Conservation (phyloP, 305 asterid species). For the Solanum hybrid region DNA sequence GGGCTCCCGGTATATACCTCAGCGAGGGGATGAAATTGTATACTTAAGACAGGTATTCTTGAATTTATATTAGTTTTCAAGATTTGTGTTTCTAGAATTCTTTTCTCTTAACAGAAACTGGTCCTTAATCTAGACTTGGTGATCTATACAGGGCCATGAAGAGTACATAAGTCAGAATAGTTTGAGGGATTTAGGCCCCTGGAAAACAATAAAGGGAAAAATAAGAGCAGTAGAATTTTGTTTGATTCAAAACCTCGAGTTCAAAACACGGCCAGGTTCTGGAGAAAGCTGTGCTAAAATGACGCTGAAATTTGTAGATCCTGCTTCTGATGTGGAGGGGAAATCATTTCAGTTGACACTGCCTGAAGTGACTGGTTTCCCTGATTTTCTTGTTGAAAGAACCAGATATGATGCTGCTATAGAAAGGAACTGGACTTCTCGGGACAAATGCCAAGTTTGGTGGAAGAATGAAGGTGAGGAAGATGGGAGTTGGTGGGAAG, state of each 20-base stretch:
- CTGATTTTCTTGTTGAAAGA: conserved; percentile 91
- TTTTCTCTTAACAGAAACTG: background rate
- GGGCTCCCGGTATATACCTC: conserved; percentile 89
- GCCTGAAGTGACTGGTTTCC: conserved; percentile 80
- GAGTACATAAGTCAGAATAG: conserved; percentile 47
- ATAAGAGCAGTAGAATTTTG: conserved; percentile 80
- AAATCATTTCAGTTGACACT: conserved; percentile 68
- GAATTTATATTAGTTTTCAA: background rate
- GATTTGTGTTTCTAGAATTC: background rate
- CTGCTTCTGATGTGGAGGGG: conserved; percentile 54
- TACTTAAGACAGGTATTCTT: conserved; percentile 76
- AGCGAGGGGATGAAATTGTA: conserved; percentile 74
- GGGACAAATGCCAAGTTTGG: conserved; percentile 93
- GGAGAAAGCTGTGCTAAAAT: conserved; percentile 97
- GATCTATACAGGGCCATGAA: conserved; percentile 73
- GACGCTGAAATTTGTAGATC: conserved; percentile 66
- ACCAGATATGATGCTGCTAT: conserved; percentile 76
- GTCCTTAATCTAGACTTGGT: conserved; percentile 4
- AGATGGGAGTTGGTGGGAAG: conserved; percentile 92
- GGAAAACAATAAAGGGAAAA: conserved; percentile 56
- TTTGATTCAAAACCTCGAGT: conserved; percentile 65
- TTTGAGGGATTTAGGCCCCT: conserved; percentile 55
- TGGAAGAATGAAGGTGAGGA: conserved; percentile 87
- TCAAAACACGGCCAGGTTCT: conserved; percentile 73
- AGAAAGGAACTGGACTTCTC: conserved; percentile 67